These are phyloP conservation scores for Linnemannia exigua DNA, from an alignment of 192 early-diverging fungal species.

Conservation along the genomic window DNA sequence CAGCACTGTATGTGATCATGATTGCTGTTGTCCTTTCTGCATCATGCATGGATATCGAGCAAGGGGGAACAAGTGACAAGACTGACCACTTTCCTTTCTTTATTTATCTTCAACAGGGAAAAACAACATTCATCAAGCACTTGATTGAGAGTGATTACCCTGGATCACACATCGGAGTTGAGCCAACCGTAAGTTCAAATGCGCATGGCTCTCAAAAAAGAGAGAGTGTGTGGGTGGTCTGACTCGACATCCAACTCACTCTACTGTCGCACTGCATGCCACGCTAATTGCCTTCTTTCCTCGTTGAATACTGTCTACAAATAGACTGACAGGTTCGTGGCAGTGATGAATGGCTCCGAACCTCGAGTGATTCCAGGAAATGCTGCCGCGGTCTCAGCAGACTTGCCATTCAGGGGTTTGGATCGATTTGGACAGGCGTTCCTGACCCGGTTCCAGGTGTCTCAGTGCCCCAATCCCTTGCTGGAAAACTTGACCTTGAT, in stretches of 20 bases:
- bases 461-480: slow-evolving; percentile 79
- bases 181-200: slow-evolving; percentile 73
- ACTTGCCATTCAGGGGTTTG: slow-evolving; percentile 86
- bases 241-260: neutral
- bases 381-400: slow-evolving; percentile 86
- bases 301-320: neutral
- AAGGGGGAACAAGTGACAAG: neutral
- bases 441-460: slow-evolving; percentile 88
- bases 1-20: slow-evolving; percentile 66
- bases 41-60: neutral
- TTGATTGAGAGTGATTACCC: slow-evolving; percentile 86
- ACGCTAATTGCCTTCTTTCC: neutral
- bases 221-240: neutral
- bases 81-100: neutral
- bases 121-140: slow-evolving; percentile 88
- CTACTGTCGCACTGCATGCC: neutral
- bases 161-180: slow-evolving; percentile 87
- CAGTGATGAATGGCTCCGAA: slow-evolving; percentile 82
- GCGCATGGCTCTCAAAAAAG: neutral
- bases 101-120: slow-evolving; percentile 58
- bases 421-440: slow-evolving; percentile 86
- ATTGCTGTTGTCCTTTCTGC: neutral
- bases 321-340: slow-evolving; percentile 90
- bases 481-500: slow-evolving; percentile 88
- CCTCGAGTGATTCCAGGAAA: slow-evolving; percentile 82